Evolutionary conservation across 78 protist species (phyloP).

Genomic region (Monocercomonoides exilis): DNA sequence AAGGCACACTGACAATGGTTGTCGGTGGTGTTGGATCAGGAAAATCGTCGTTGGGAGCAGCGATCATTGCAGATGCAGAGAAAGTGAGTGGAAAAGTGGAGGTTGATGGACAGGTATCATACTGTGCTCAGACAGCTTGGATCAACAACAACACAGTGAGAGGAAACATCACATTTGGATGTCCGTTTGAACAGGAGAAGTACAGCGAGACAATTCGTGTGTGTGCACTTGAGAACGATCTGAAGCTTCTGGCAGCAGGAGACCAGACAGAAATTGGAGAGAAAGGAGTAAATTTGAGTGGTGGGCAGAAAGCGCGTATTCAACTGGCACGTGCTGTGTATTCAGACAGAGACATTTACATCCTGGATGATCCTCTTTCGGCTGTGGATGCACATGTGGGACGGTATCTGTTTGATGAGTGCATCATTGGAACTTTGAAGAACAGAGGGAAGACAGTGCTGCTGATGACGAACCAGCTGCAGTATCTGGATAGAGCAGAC

Average conservation of each 20-base stretch:
- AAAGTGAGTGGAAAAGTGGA: neutral
- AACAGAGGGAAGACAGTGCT: constrained; percentile 19
- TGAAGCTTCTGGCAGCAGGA: constrained; percentile 38
- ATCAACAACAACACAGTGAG: constrained; percentile 62
- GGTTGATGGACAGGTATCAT: neutral
- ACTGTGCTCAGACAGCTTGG: constrained; percentile 61
- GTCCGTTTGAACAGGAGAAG: constrained; percentile 26
- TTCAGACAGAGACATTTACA: constrained; percentile 30
- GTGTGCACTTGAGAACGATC: constrained; percentile 50
- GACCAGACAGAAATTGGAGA: constrained; percentile 57
- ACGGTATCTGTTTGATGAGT: neutral
- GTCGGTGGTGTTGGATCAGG: constrained; percentile 82
- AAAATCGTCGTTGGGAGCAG: constrained; percentile 59
- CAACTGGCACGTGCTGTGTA: constrained; percentile 87
- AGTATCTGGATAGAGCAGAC: constrained; percentile 44
- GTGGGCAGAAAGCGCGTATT: constrained; percentile 62
- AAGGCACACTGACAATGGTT: constrained; percentile 45
- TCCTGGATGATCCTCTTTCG: constrained; percentile 67
- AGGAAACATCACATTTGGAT: constrained; percentile 72
- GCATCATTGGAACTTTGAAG: constrained; percentile 3
- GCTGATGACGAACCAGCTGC: constrained; percentile 35
- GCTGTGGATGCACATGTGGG: constrained; percentile 79
- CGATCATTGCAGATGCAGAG: constrained; percentile 61
- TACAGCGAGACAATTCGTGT: constrained; percentile 20
- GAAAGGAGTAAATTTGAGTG: constrained; percentile 49